phyloP scores from a whole-genome alignment of 1,139 yeast genomes.

The Protomyces macrosporus region DNA sequence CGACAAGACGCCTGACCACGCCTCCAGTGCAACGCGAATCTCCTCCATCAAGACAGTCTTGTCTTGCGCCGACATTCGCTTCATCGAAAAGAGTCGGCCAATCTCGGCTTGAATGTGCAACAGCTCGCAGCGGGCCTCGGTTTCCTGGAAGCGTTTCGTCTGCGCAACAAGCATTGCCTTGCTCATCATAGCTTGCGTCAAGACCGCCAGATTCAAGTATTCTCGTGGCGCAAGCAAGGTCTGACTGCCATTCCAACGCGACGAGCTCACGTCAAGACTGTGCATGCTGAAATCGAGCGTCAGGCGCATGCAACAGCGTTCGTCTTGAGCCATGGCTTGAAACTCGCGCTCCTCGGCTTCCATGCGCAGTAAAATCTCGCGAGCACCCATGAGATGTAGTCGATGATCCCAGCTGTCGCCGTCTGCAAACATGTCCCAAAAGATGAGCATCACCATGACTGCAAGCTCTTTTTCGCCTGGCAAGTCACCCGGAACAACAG shows the following conservation, averaged over 20 bases:
- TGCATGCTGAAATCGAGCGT: neutral
- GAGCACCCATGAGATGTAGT: neutral
- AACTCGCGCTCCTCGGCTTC: neutral
- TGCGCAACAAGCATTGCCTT: neutral
- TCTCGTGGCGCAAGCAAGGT: neutral
- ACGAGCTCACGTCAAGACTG: neutral
- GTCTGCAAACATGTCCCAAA: neutral
- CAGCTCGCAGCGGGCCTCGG: neutral
- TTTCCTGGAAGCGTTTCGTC: no score
- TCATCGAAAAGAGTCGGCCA: neutral
- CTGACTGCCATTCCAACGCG: neutral
- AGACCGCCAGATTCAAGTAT: neutral
- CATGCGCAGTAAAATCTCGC: neutral
- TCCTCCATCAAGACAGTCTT: neutral
- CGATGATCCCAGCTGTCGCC: neutral
- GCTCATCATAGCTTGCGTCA: neutral
- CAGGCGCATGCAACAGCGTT: neutral
- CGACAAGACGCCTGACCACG: neutral
- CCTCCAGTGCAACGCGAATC: neutral
- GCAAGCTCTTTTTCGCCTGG: neutral
- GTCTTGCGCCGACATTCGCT: neutral
- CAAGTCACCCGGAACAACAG: neutral
- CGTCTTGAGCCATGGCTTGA: neutral
- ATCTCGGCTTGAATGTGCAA: neutral
- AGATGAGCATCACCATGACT: neutral